Evolutionary conservation across 2,329 filamentous ascomycete genomes (phyloP).

Genomic region (Kalaharituber pfeilii): DNA sequence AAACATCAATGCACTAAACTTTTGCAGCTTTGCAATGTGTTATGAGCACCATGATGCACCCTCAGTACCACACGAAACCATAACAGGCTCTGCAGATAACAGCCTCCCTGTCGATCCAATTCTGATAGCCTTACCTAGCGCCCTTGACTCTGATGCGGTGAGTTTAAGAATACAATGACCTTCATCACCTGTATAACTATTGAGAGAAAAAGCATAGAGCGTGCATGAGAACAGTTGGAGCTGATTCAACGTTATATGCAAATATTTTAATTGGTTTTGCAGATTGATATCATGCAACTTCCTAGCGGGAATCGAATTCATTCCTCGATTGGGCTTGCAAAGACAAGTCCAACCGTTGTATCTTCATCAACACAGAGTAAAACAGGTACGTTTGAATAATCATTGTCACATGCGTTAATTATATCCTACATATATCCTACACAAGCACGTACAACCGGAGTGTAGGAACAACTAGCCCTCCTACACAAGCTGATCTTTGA

Average conservation of each 20-base stretch:
- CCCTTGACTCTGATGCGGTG: constrained; percentile 52
- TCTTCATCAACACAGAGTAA: neutral
- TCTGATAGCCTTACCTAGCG: constrained; percentile 66
- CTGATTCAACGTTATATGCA: neutral
- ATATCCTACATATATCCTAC: neutral
- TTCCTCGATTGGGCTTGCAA: neutral
- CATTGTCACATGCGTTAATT: neutral
- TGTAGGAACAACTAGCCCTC: too few species aligned
- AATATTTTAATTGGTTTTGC: neutral
- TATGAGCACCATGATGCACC: neutral
- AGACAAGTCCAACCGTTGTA: neutral
- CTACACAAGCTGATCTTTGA: too few species aligned
- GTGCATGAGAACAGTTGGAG: neutral
- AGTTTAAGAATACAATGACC: constrained; percentile 19
- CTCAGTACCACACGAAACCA: too few species aligned
- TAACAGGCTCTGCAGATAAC: neutral
- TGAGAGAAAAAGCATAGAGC: neutral
- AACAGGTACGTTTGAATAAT: neutral
- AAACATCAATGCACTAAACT: constrained; percentile 84
- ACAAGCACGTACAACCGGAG: neutral
- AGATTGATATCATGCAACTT: constrained; percentile 67
- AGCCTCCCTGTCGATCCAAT: neutral
- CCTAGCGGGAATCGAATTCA: constrained; percentile 51
- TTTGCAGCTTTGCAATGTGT: constrained; percentile 61
- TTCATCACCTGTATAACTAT: too few species aligned